phyloP scores from a whole-genome alignment of 805 yeast species.

The Clavispora asparagi region DNA sequence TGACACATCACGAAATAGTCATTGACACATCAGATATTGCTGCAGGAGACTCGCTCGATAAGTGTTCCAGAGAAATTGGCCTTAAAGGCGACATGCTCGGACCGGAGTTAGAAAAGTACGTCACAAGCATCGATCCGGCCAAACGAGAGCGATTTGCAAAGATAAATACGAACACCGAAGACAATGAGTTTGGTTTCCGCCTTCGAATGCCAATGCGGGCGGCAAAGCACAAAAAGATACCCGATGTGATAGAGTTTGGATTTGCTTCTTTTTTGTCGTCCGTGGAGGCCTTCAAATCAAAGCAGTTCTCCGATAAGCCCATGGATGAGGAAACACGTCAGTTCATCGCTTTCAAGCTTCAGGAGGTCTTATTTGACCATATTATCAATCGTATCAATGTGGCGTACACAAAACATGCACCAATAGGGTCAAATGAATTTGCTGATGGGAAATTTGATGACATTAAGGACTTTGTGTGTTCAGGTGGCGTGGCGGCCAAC shows the following conservation, averaged over 20 bases:
- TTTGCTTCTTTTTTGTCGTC: slow-evolving; percentile 72
- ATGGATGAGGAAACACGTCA: slow-evolving; percentile 43
- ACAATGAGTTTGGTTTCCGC: slow-evolving; percentile 20
- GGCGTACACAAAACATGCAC: slow-evolving; percentile 37
- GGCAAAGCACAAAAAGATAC: slow-evolving; percentile 24
- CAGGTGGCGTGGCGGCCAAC: slow-evolving; percentile 96
- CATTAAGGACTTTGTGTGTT: slow-evolving; percentile 60
- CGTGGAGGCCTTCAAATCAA: slow-evolving; percentile 29
- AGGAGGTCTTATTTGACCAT: slow-evolving; percentile 67
- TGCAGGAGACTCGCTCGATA: slow-evolving; percentile 89
- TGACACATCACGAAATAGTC: slow-evolving; percentile 65
- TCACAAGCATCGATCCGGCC: slow-evolving; percentile 25
- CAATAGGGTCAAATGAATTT: slow-evolving; percentile 14
- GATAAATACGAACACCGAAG: slow-evolving; percentile 16
- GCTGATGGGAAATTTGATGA: slow-evolving; percentile 33
- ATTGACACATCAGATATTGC: slow-evolving; percentile 83
- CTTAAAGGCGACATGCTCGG: slow-evolving; percentile 82
- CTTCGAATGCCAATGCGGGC: slow-evolving; percentile 29
- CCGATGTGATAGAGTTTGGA: slow-evolving; percentile 45
- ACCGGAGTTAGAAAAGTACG: slow-evolving; percentile 64
- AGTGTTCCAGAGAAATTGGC: slow-evolving; percentile 84
- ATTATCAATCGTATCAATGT: slow-evolving; percentile 57
- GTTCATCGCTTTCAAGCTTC: slow-evolving; percentile 54
- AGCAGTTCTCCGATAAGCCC: slow-evolving; percentile 22
- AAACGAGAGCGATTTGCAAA: slow-evolving; percentile 17